Percentiles rank a stretch among this genome's conserved stretches.
phyloP scores from a whole-genome alignment of 2,329 filamentous ascomycete genomes.

The Colletotrichum sp. region DNA sequence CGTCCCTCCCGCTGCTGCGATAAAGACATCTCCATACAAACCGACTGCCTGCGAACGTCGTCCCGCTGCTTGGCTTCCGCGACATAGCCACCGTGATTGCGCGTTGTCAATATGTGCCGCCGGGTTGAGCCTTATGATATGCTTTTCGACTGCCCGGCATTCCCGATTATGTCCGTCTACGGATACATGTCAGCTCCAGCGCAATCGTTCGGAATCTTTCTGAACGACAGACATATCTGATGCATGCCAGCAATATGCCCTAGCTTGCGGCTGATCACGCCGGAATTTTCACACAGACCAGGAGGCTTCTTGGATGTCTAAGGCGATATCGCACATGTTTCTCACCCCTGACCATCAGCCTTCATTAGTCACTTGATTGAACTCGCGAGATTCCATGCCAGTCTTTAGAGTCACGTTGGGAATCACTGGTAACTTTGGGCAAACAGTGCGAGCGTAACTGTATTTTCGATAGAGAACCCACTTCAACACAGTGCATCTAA shows the following conservation, averaged over 20 bases:
- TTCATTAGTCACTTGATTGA: not conserved
- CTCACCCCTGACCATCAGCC: not conserved
- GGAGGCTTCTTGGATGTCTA: not conserved
- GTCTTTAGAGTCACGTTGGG: not conserved
- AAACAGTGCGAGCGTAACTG: not conserved
- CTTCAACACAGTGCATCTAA: not conserved
- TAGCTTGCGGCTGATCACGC: slow-evolving; percentile 15
- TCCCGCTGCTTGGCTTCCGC: slow-evolving; percentile 3
- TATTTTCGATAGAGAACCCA: not conserved
- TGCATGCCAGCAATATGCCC: not conserved
- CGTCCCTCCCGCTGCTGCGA: not conserved
- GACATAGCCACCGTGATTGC: slow-evolving; percentile 19
- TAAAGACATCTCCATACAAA: not conserved
- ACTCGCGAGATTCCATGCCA: not conserved
- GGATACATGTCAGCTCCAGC: not conserved
- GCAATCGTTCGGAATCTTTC: not conserved
- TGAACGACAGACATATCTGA: not conserved
- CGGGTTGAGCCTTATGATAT: not conserved
- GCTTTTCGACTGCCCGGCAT: not conserved
- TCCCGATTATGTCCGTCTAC: not conserved
- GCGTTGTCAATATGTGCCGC: slow-evolving; percentile 1
- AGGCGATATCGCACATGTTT: not conserved
- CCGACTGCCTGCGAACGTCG: not conserved
- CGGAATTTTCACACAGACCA: not conserved
- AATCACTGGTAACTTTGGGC: not conserved